Evolutionary conservation across 768 basidiomycete species (phyloP), one percentile per base, ranked within the genome.

Genomic region (Trametes maxima): DNA sequence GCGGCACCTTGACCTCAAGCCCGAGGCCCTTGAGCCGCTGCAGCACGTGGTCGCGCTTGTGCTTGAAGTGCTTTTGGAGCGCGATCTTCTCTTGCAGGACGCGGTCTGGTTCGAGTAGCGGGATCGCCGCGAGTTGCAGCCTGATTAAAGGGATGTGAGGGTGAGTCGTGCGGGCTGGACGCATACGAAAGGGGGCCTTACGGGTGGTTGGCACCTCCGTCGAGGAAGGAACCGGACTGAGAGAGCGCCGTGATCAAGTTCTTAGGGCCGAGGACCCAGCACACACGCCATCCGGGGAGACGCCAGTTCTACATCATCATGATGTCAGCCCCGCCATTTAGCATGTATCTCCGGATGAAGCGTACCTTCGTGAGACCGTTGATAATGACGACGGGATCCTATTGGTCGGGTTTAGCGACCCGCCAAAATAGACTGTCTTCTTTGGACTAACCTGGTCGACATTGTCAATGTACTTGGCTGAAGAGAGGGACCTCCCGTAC

Each of bases 161-260:
- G 6, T 13, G 19, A 19, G 45, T 10, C 2, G 21, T 24, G 12
- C 13, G 6, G 13, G 21, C 6, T 48, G 19, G 37, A 36, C 25
- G 35, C 21, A 14, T 0, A 11, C 47, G 54, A 28, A 21, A 24
- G 75, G 8, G 28, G 28, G 28, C 28, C 89, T 70, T 73, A 94
- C 88, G 93, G 92, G 73, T 95, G 94, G 69, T 93, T 94, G 3
- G 93, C 93, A 58, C 95, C 95, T 17, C 95, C 95, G 68, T 98
- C 95, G 57, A 98, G 77, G 85, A 94, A 97, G 10, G 92, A 94
- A 2, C 90, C 92, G 22, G 90, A 90, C 70, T 98, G 95, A n/a
- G 91, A 92, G 43, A 98, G 83, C 0, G 95, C 95, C 8, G 88
- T 87, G 65, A 97, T 81, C 46, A 97, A 72, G 72, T 92, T 90